These are phyloP conservation scores for Plicaturopsis crispa DNA, from an alignment of 768 basidiomycete species.

Conservation along the genomic window DNA sequence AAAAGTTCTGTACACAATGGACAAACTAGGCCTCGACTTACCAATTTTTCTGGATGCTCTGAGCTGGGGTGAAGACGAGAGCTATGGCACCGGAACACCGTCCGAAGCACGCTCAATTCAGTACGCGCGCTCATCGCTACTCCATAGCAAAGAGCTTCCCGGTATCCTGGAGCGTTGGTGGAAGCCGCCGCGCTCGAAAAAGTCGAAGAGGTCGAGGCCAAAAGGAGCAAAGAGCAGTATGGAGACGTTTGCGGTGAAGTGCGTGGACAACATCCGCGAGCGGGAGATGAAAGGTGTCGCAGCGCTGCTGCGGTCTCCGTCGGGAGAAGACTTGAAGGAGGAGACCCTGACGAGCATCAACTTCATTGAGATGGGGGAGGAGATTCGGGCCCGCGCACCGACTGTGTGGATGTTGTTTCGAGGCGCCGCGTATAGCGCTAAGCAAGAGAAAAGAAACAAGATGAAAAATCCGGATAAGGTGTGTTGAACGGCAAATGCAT, in stretches of 20 bases:
- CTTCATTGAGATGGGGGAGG: constrained; percentile 5
- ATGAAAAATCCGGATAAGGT: constrained; percentile 18
- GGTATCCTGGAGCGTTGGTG: constrained; percentile 20
- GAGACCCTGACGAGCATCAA: constrained; percentile 11
- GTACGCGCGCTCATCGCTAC: constrained; percentile 12
- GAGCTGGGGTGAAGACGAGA: constrained; percentile 23
- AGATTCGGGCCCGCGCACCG: constrained; percentile 7
- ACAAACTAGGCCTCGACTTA: constrained; percentile 13
- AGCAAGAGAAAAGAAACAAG: constrained; percentile 8
- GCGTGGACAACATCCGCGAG: constrained; percentile 7
- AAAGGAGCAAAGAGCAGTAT: constrained; percentile 12
- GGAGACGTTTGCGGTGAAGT: constrained; percentile 14
- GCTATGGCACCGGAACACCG: not conserved
- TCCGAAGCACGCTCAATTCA: too few species aligned
- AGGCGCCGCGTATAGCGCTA: constrained; percentile 5
- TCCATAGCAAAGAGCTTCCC: constrained; percentile 17
- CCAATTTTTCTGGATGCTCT: constrained; percentile 23
- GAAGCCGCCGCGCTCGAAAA: constrained; percentile 14
- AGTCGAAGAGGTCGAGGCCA: constrained; percentile 10
- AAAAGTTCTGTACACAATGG: constrained; percentile 5
- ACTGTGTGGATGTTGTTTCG: constrained; percentile 11
- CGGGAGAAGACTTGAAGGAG: constrained; percentile 11
- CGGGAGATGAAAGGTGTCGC: constrained; percentile 11
- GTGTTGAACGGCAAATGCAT: not conserved
- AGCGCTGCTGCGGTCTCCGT: constrained; percentile 3